Evolutionary conservation across 2,329 filamentous ascomycete species (phyloP), one percentile per base, ranked within the genome.

Genomic region (Alternaria burnsii): DNA sequence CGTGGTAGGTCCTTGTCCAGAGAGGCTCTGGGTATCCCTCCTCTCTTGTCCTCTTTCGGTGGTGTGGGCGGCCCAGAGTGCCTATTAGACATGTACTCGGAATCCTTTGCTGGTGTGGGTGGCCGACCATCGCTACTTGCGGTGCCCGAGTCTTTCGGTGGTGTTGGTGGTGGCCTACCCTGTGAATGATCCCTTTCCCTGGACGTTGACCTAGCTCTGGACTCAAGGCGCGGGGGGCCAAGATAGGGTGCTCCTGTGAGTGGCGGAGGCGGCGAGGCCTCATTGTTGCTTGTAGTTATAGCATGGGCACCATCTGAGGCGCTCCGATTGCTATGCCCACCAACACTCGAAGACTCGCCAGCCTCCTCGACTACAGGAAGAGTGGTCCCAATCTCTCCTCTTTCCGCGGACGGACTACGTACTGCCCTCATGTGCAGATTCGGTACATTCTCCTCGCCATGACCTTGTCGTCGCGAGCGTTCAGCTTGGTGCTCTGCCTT

Each of bases 311-410:
- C 66, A 20, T 74, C 71, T 47, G 66, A 67, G n/a, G 70, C 73
- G 41, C 75, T 77, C 34, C 71, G 68, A 22, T 83, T 84, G 71
- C 86, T 87, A 55, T 85, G 84, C 30, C 84, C 86, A 2, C 88
- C 87, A 24, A 88, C 85, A 61, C 90, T 92, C 8, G 85, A 87
- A 10, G 84, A 89, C 77, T 97, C 94, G 5, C 88, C 91, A n/a
- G 88, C 90, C 79, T 98, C 94, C 68, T 97, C 92, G 7, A 98
- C 93, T 10, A 97, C 89, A 0, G 94, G 94, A 2, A 98, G 81
- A 1, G 85, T 88, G 32, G 84, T 83, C 12, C 85, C 82, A 12
- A 83, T 78, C 14, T 85, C 83, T 80, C 85, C 73, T 75, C 88
- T 76, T 70, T 90, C 83, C 20, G 81, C 83, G 72, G 82, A 85